A percentile compares a stretch with the other conserved stretches of the same genome.
phyloP scores from a whole-genome alignment of 2,329 filamentous ascomycete species.

The Xylaria sp. region DNA sequence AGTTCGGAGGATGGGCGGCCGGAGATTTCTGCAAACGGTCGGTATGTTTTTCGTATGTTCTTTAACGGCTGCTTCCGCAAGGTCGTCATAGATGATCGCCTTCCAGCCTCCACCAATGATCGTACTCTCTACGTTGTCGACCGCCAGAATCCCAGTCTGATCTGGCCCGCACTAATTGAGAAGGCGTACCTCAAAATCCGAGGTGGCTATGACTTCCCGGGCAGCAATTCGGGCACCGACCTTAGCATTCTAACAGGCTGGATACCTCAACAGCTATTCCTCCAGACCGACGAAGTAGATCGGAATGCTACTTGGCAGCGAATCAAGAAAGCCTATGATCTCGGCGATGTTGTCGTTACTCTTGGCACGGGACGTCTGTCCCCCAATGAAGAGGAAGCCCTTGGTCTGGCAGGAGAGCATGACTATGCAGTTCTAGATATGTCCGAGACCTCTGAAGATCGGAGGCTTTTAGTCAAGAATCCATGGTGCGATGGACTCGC shows the following conservation, averaged over 20 bases:
- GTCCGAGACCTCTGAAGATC: slow-evolving; percentile 68
- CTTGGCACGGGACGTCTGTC: slow-evolving; percentile 89
- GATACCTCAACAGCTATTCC: slow-evolving; percentile 95
- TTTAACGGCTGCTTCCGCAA: slow-evolving; percentile 94
- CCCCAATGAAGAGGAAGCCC: slow-evolving; percentile 76
- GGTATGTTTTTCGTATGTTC: slow-evolving; percentile 91
- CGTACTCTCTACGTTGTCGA: slow-evolving; percentile 89
- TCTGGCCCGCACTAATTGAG: slow-evolving; percentile 94
- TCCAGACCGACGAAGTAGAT: slow-evolving; percentile 86
- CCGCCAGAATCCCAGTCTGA: slow-evolving; percentile 78
- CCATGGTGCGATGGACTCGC: slow-evolving; percentile 89
- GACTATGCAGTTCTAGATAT: slow-evolving; percentile 93
- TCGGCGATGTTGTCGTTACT: slow-evolving; percentile 86
- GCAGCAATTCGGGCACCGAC: slow-evolving; percentile 96
- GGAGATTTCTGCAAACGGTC: slow-evolving; percentile 78
- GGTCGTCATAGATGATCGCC: slow-evolving; percentile 87
- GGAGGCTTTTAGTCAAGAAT: slow-evolving; percentile 88
- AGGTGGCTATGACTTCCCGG: slow-evolving; percentile 96
- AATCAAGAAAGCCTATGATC: slow-evolving; percentile 77
- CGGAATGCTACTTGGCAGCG: slow-evolving; percentile 81
- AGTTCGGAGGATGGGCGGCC: slow-evolving; percentile 69
- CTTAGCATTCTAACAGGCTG: slow-evolving; percentile 93
- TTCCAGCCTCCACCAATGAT: slow-evolving; percentile 80
- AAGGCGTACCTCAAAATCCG: slow-evolving; percentile 97
- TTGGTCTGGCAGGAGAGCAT: slow-evolving; percentile 89